phyloP scores from a whole-genome alignment of 2,329 filamentous ascomycete species.

The Alternaria atra region DNA sequence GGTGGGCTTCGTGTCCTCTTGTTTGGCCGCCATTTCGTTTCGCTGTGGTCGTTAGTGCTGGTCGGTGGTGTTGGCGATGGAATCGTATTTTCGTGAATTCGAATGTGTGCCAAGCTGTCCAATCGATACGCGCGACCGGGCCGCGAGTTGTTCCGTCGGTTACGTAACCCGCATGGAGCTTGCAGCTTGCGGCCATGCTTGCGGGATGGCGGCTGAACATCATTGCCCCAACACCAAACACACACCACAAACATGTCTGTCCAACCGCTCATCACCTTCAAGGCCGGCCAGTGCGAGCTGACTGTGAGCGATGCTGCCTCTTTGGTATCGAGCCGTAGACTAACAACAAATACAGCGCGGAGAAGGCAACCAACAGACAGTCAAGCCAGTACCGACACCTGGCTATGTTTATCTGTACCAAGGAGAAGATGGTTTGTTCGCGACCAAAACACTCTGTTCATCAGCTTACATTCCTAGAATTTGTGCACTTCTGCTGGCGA shows the following conservation, averaged over 20 bases:
- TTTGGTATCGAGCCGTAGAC: not conserved
- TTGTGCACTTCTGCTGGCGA: constrained; percentile 98
- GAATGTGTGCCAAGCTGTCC: constrained; percentile 25
- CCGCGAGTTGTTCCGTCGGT: constrained; percentile 17
- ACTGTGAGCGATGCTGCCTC: constrained; percentile 67
- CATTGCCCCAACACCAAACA: constrained; percentile 21
- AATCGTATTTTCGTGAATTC: constrained; percentile 20
- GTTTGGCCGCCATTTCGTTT: constrained; percentile 72
- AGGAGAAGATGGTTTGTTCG: constrained; percentile 75
- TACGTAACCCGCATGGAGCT: constrained; percentile 18
- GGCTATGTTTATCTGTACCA: constrained; percentile 93
- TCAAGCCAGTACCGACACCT: constrained; percentile 74
- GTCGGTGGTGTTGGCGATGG: constrained; percentile 26
- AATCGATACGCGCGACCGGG: constrained; percentile 24
- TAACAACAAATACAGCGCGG: constrained; percentile 34
- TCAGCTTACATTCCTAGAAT: constrained; percentile 62
- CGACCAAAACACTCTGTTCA: not conserved
- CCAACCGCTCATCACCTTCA: constrained; percentile 90
- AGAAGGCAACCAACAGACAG: constrained; percentile 59
- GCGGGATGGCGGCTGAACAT: constrained; percentile 5
- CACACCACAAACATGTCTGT: constrained; percentile 71
- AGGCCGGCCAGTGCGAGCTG: constrained; percentile 87
- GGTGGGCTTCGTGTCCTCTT: constrained; percentile 48
- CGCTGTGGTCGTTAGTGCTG: constrained; percentile 53
- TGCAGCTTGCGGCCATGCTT: constrained; percentile 13